Evolutionary conservation across 108 stramenopile species (phyloP), one percentile per base, ranked within the genome.

Genomic region (Cyclotella atomus): DNA sequence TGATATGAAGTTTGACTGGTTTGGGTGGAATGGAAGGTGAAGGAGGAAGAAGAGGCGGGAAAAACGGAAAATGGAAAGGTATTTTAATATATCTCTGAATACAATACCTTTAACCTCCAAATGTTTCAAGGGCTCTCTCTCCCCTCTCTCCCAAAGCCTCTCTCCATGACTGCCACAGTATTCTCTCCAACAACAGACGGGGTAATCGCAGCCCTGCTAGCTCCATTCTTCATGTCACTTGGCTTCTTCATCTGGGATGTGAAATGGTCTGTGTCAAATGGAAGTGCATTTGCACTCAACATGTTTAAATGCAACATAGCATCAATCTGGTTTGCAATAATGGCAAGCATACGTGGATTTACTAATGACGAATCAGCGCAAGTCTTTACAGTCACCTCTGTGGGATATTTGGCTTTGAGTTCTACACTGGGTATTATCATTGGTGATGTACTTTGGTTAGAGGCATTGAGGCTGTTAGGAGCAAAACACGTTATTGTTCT

Each of bases 251-350:
- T 91, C 9, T 92, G 94, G 94, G 91, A 95, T 55, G 68, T 79
- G 20, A 61, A 75, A 45, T 95, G 94, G 94, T 75, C 81, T 29
- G 27, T 47, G 0, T 73, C 71, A 33, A 70, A 62, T 3, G 91
- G 85, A 3, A 83, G 82, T 62, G 86, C 94, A 33, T 95, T 90
- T 84, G 81, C 91, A 2, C 72, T 95, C 65, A 95, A 95, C 68
- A 53, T 91, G 73, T 94, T 76, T 82, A 95, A 97, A 75, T 94
- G 97, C 86, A 86, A 82, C 33, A 24, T 90, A 15, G 90, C 91
- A 27, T 84, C 89, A 0, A 50, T 89, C 19, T 79, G 88, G 27
- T 95, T 95, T 73, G 50, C 72, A 14, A 68, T 83, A 25, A 67
- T 87, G 60, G 71, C 54, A 25, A 2, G 61, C 8, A 30, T 66